Conservation (phyloP, 352 stramenopile species). For the Phytophthora litchii region DNA sequence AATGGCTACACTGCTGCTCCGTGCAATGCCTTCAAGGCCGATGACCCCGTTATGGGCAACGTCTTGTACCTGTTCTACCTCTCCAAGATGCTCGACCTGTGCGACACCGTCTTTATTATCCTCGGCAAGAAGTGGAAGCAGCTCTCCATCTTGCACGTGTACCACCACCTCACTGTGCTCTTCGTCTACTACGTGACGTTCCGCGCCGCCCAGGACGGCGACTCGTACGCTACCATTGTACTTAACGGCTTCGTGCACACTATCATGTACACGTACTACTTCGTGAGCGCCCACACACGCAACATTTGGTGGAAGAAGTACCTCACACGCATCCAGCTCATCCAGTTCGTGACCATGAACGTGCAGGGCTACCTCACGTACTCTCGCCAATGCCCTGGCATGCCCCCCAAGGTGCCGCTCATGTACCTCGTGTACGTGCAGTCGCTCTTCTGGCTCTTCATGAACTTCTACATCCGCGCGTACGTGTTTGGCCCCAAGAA, state of each 20-base stretch:
- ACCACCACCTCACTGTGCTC: constrained; percentile 97
- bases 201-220: constrained; percentile 93
- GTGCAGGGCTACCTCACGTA: constrained; percentile 65
- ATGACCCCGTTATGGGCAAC: constrained; percentile 89
- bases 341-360: constrained; percentile 91
- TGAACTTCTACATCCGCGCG: constrained; percentile 95
- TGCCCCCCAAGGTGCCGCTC: constrained; percentile 65
- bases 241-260: constrained; percentile 97
- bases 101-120: constrained; percentile 96
- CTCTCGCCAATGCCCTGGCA: constrained; percentile 86
- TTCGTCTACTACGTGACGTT: constrained; percentile 95
- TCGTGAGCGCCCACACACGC: constrained; percentile 96
- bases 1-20: constrained; percentile 83
- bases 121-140: constrained; percentile 96
- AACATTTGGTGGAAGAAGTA: constrained; percentile 97
- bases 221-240: constrained; percentile 95
- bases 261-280: constrained; percentile 99
- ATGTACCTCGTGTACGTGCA: constrained; percentile 96
- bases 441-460: constrained; percentile 95
- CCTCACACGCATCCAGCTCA: constrained; percentile 94
- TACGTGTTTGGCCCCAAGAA: constrained; percentile 78
- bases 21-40: constrained; percentile 89
- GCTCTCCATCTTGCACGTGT: constrained; percentile 96
- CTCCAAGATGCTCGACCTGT: constrained; percentile 92
- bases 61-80: constrained; percentile 97